Evolutionary conservation across 768 basidiomycete genomes (phyloP).

Genomic region (Amanita jacksonii): DNA sequence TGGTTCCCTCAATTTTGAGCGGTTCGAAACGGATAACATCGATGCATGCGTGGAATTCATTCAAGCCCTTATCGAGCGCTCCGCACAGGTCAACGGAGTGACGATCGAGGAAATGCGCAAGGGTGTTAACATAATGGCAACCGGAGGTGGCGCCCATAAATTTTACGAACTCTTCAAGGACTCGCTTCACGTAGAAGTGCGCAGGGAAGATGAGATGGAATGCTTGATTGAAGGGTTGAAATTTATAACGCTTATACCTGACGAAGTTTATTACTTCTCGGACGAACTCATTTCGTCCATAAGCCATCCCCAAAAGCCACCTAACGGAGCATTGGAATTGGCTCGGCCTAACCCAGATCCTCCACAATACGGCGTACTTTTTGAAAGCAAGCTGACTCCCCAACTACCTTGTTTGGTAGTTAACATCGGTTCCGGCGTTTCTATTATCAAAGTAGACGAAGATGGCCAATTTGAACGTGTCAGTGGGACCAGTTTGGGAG

Average conservation of each 20-base stretch:
- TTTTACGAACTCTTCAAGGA: slow-evolving; percentile 78
- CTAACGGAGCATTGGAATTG: slow-evolving; percentile 23
- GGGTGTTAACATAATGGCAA: slow-evolving; percentile 95
- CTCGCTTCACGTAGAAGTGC: slow-evolving; percentile 75
- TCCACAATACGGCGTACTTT: slow-evolving; percentile 81
- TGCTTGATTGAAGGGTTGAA: slow-evolving; percentile 93
- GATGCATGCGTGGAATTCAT: slow-evolving; percentile 81
- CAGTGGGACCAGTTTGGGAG: slow-evolving; percentile 93
- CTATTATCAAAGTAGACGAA: slow-evolving; percentile 93
- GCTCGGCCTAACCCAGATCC: slow-evolving; percentile 89
- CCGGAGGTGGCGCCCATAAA: slow-evolving; percentile 93
- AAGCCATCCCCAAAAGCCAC: slow-evolving; percentile 21
- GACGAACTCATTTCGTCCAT: slow-evolving; percentile 85
- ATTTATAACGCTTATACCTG: slow-evolving; percentile 92
- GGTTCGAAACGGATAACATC: slow-evolving; percentile 91
- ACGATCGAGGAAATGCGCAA: slow-evolving; percentile 84
- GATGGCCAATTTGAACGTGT: slow-evolving; percentile 95
- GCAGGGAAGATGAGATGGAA: slow-evolving; percentile 97
- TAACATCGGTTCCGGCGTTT: slow-evolving; percentile 97
- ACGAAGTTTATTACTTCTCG: slow-evolving; percentile 98
- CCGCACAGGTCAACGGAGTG: slow-evolving; percentile 79
- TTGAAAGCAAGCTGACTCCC: slow-evolving; percentile 73
- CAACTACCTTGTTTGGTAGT: slow-evolving; percentile 94
- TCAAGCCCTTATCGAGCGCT: slow-evolving; percentile 74
- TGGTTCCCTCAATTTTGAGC: slow-evolving; percentile 94